Percentiles rank a stretch among this genome's conserved stretches.
These are phyloP conservation scores for Sporisorium reilianum DNA, from an alignment of 1,284 basidiomycete genomes.

Conservation along the genomic window DNA sequence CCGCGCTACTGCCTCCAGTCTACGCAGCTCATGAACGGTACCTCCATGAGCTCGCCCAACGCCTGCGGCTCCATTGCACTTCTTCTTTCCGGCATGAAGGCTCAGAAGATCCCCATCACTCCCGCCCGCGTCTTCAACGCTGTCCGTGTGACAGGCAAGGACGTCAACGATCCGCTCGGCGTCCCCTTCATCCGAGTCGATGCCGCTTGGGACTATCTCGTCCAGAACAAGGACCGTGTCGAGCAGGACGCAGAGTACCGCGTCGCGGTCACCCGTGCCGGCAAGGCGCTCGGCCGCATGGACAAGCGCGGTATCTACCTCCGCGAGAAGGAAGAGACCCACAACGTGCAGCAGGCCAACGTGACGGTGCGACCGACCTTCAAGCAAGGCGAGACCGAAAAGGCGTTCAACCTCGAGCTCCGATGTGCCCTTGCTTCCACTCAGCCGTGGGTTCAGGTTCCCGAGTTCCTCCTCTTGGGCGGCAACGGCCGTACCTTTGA, in stretches of 20 bases:
- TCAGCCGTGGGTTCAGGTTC: constrained; percentile 64
- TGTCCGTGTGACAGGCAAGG: constrained; percentile 65
- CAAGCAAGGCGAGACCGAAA: constrained; percentile 64
- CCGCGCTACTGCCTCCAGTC: constrained; percentile 68
- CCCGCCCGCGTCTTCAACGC: constrained; percentile 68
- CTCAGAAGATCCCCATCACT: constrained; percentile 65
- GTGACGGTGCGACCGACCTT: constrained; percentile 66
- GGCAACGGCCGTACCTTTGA: constrained; percentile 69
- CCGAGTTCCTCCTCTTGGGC: constrained; percentile 66
- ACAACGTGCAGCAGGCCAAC: constrained; percentile 60
- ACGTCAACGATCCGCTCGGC: constrained; percentile 67
- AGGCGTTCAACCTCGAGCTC: constrained; percentile 65
- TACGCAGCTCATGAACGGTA: constrained; percentile 69
- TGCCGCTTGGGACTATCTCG: constrained; percentile 68
- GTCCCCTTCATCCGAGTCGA: constrained; percentile 69
- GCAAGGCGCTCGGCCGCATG: constrained; percentile 56
- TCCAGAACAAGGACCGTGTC: constrained; percentile 59
- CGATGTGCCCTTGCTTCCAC: constrained; percentile 56
- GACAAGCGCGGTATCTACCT: constrained; percentile 69
- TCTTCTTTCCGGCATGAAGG: constrained; percentile 67
- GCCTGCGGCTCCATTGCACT: constrained; percentile 67
- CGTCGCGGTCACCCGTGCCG: constrained; percentile 64
- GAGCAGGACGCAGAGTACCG: constrained; percentile 68
- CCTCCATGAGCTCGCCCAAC: constrained; percentile 69
- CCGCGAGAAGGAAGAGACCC: constrained; percentile 64